Base-by-base conservation (phyloP, 2,329 filamentous ascomycete species). In the Metarhizium robertsii region DNA sequence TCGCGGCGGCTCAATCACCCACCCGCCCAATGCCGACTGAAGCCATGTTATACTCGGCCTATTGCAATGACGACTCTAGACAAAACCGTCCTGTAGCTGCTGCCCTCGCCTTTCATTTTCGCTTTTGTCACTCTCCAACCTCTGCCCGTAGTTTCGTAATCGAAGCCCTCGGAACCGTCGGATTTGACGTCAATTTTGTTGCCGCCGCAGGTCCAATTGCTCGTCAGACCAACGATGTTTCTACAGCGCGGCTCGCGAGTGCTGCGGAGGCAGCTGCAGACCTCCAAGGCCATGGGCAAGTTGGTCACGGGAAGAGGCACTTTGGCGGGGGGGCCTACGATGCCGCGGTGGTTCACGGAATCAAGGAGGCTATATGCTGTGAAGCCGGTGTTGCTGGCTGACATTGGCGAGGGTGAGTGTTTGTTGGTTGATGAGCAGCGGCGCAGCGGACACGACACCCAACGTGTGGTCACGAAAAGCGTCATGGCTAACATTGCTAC, bases 381-480 rank as follows among this genome's bases (percentile, higher is more conserved):
- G 50, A 92, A 92, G 73, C 89, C 90, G 1, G 91, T 94, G 57
- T 66, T 92, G 45, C 73, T 95, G 57, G 89, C 90, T 59, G 90
- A 95, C 67, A 94, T 95, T 71, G 90, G 90, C 52, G 90, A 95
- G 78, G 88, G 88, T 87, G 63, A 60, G 73, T 67, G 11, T 32
- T 50, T 16, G 50, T 47, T 10, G n/a, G n/a, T 20, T 42, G 32
- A 25, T 25, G 25, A 25, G 32, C 32, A 3, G 10, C 32, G 32
- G 10, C 7, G 32, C 32, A 34, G 32, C 32, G 32, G 6, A 34
- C 10, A 11, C 10, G 10, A 34, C 10, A 2, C 11, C 32, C 32
- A 11, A 34, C 32, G 32, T 11, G 32, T 11, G 6, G 32, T 25
- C 25, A 4, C 25, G 25, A 4, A 25, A 25, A 25, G 25, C 25